Evolutionary conservation across 164 flowering plant genomes (phyloP).

Genomic region (Nymphaea thermarum): DNA sequence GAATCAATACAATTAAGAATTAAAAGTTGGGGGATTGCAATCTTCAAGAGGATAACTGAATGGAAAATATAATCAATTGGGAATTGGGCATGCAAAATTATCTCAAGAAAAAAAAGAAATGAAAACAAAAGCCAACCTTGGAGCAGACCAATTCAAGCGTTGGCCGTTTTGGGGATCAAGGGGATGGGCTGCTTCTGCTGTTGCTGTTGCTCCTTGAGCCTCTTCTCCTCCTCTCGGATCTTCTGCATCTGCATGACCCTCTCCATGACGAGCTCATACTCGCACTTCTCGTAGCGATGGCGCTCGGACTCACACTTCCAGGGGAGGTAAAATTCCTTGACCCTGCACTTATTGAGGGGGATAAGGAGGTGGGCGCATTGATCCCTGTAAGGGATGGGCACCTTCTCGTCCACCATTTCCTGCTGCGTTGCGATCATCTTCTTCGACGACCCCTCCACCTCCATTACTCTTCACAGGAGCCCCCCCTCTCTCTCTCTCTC

Average conservation of each 20-base stretch:
- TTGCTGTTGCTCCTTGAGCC: slow-evolving; percentile 28
- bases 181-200: slow-evolving; percentile 42
- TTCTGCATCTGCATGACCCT: slow-evolving; percentile 92
- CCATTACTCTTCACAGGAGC: slow-evolving; percentile 28
- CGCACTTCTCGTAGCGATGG: slow-evolving; percentile 92
- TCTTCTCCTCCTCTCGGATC: slow-evolving; percentile 35
- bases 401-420: slow-evolving; percentile 76
- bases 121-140: background rate
- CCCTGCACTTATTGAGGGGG: slow-evolving; percentile 91
- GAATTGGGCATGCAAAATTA: background rate
- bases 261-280: slow-evolving; percentile 97
- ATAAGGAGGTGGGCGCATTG: slow-evolving; percentile 94
- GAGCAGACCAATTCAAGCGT: slow-evolving; percentile 22
- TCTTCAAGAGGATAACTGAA: background rate
- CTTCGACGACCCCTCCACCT: slow-evolving; percentile 83
- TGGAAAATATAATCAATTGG: background rate
- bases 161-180: slow-evolving; percentile 64
- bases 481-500: background rate
- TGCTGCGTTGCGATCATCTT: slow-evolving; percentile 92
- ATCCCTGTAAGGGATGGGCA: slow-evolving; percentile 84
- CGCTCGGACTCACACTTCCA: slow-evolving; percentile 99
- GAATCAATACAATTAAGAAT: background rate
- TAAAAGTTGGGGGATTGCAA: background rate
- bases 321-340: slow-evolving; percentile 76
- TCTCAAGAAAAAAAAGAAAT: background rate